These are phyloP conservation scores for Pichia sp. DNA, from an alignment of 1,139 yeast genomes.

Conservation along the genomic window DNA sequence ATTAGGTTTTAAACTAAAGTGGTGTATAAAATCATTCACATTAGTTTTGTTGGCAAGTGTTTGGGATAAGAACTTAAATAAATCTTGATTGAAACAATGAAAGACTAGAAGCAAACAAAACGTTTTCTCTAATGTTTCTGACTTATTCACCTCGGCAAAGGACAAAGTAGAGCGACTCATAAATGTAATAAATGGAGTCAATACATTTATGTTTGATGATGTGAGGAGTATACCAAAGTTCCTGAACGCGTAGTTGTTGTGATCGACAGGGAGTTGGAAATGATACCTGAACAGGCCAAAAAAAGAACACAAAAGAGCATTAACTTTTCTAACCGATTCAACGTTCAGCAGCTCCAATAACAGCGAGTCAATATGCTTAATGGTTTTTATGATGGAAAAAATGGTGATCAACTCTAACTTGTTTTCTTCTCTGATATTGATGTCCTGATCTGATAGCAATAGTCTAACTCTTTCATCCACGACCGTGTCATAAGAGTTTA, in stretches of 20 bases:
- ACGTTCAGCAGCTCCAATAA: conserved; percentile 12
- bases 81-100: conserved; percentile 20
- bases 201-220: conserved; percentile 13
- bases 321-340: conserved; percentile 16
- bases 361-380: conserved; percentile 18
- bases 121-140: conserved; percentile 22
- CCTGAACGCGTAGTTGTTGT: conserved; percentile 26
- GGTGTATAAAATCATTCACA: conserved; percentile 2
- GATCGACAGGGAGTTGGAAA: conserved; percentile 26
- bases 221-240: conserved; percentile 26
- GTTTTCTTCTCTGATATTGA: conserved; percentile 17
- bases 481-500: conserved; percentile 1
- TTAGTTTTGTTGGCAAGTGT: neutral
- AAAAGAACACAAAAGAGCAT: conserved; percentile 17
- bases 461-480: neutral
- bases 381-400: conserved; percentile 20
- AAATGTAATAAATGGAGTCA: conserved; percentile 21
- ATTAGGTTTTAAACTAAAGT: conserved; percentile 4
- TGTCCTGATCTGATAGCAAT: neutral
- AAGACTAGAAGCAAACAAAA: conserved; percentile 21
- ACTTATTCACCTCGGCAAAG: conserved; percentile 17
- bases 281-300: conserved; percentile 27
- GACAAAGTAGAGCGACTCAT: conserved; percentile 15
- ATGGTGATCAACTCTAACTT: conserved; percentile 27
- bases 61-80: conserved; percentile 13